Conservation (phyloP, 2,329 filamentous ascomycete genomes). For the Blastomyces silverae region DNA sequence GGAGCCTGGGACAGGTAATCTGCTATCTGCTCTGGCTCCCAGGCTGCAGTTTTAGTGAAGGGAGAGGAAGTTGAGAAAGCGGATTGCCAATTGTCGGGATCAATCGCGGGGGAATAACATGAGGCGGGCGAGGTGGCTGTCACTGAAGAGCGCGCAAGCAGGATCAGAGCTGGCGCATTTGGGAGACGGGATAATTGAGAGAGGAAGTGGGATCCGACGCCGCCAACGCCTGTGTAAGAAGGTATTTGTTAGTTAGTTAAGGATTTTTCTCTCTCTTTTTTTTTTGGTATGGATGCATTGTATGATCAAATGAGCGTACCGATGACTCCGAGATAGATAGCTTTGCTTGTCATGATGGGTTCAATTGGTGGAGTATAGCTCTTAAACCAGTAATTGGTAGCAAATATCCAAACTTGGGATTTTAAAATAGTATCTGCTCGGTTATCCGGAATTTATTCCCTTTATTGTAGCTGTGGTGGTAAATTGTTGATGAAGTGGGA, state of each 20-base stretch:
- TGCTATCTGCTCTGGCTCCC: conserved; percentile 62
- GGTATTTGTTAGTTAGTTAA: conserved; percentile 13
- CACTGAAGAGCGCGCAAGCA: conserved; percentile 79
- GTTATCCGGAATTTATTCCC: conserved; percentile 4
- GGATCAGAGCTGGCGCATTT: conserved; percentile 67
- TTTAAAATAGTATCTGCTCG: conserved; percentile 10
- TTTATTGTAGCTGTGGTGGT: not conserved
- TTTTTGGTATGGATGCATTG: not conserved
- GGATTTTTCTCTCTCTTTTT: not conserved
- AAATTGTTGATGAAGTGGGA: not conserved
- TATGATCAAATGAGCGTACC: conserved; percentile 26
- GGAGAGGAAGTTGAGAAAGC: conserved; percentile 59
- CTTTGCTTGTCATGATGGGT: conserved; percentile 30
- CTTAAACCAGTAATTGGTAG: not conserved
- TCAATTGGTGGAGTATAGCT: not conserved
- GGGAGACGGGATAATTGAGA: conserved; percentile 67
- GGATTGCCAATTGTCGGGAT: conserved; percentile 51
- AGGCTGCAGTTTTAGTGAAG: conserved; percentile 44
- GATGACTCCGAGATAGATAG: conserved; percentile 41
- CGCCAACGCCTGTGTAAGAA: conserved; percentile 64
- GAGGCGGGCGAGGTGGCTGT: conserved; percentile 67
- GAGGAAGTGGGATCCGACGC: conserved; percentile 88
- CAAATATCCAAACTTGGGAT: not conserved
- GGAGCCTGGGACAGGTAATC: conserved; percentile 73
- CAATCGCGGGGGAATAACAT: conserved; percentile 57